Evolutionary conservation across 345 rosid species (phyloP), one percentile per base, ranked within the genome.

Genomic region (Moringa oleifera): DNA sequence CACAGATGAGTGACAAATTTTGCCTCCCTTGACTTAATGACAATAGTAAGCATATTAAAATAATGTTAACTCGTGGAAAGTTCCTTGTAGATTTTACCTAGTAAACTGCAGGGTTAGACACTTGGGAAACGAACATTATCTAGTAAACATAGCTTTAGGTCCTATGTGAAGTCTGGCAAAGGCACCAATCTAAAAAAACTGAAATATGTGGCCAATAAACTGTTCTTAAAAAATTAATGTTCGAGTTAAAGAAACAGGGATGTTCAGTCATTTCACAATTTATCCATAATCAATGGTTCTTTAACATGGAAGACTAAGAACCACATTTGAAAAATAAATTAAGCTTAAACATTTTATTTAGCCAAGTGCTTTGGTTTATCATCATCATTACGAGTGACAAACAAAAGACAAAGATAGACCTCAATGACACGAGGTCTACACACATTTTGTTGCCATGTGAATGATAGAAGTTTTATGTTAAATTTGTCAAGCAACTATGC

Each of bases 391-490:
- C 12, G 12, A 41, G 12, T 41, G 12, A 8, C 47, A 41, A 41
- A 41, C 2, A 41, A 41, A 15, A 4, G 17, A 4, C 47, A 41
- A 28, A 2, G 3, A 28, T 28, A 28, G 33, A 8, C 33, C 33
- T 28, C 3, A 28, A 28, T 28, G 33, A 28, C 3, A 28, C 8
- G 33, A 8, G 33, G 63, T 10, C 18, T 47, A 12, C n/a, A 51
- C 45, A 25, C 56, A 51, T 61, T 58, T 58, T 16, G 20, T 58
- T 33, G n/a, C 61, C n/a, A 50, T 31, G 47, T 24, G 23, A 11
- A 54, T 23, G 28, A 54, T 54, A 16, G 1, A 31, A 62, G 49
- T 51, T 51, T 20, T 24, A 16, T 51, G 45, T 37, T 36, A 21
- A 17, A 53, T 13, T 23, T 23, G 28, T 31, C 20, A 6, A 21